Base-by-base conservation (phyloP, 306 rosid species). In the Cicer pinnatifidum region DNA sequence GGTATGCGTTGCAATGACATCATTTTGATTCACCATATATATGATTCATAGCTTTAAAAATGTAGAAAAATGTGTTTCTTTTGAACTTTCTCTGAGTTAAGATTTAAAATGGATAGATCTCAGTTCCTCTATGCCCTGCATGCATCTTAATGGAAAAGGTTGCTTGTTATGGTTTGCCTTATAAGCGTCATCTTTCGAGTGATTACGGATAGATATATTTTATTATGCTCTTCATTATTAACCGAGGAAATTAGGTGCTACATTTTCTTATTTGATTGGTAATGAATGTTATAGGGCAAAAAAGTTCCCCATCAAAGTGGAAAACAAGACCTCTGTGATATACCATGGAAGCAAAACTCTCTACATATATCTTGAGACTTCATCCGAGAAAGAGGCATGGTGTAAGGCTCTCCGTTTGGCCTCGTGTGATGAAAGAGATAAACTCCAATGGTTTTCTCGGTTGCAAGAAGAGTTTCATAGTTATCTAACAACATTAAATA, bases 301-400 rank as follows among this genome's bases (percentile, higher is more conserved):
- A 80, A 86, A 81, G 78, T 88, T 69, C 60, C 98, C 98, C 67
- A 78, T 94, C 73, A 94, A 88, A 83, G 81, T 94, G 89, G 97
- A 91, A 81, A 85, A 77, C 85, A 88, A 80, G 77, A 75, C 75
- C 19, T 62, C 91, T 67, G 56, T 41, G 39, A 70, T 93, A 72
- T 88, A 87, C 87, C 85, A 79, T 70, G 96, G 88, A 82, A 88
- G 88, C 85, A 94, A 87, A 82, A 75, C 69, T 17, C 39, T 87
- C 20, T 88, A 85, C 75, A 45, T 94, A 47, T 94, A 80, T 82
- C 90, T 94, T 71, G 96, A 94, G 82, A 89, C 95, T 54, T 87
- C 98, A 23, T 82, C 89, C 76, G 92, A 94, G 76, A 94, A 94
- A 83, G 98, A 94, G 88, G 85, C 97, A 51, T 94, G 98, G 98